Conservation (phyloP, 345 rosid genomes). For the Aquilaria sinensis region DNA sequence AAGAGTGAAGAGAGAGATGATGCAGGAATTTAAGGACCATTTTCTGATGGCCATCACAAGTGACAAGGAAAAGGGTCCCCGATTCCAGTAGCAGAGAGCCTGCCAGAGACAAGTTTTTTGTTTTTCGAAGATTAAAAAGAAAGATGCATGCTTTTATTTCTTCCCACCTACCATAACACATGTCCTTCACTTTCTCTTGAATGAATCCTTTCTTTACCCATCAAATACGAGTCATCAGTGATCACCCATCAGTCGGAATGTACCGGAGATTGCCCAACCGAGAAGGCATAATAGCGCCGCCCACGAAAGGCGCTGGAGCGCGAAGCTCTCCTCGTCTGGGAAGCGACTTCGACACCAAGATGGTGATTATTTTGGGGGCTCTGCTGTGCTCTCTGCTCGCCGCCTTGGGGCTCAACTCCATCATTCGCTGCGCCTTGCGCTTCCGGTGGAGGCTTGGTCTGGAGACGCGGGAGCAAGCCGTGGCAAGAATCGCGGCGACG, state of each 20-base stretch:
- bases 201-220: too few relatives aligned
- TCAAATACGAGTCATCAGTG: too few relatives aligned
- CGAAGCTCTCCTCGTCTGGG: slow-evolving; percentile 20
- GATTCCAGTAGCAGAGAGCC: too few relatives aligned
- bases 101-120: too few relatives aligned
- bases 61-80: too few relatives aligned
- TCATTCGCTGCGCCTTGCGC: slow-evolving; percentile 49
- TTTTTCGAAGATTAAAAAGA: too few relatives aligned
- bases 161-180: background rate
- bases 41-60: too few relatives aligned
- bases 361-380: slow-evolving; percentile 68
- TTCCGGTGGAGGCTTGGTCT: slow-evolving; percentile 39
- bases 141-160: too few relatives aligned
- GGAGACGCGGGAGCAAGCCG: slow-evolving; percentile 24
- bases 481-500: slow-evolving; percentile 24
- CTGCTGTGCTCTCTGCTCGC: slow-evolving; percentile 54
- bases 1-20: too few relatives aligned
- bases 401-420: slow-evolving; percentile 58
- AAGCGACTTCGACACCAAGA: slow-evolving; percentile 62
- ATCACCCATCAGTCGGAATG: too few relatives aligned
- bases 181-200: background rate
- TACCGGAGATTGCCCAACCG: too few relatives aligned
- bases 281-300: background rate
- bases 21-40: too few relatives aligned
- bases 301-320: slow-evolving; percentile 20